Percentiles rank a stretch among this genome's conserved stretches.
phyloP scores from a whole-genome alignment of 768 basidiomycete species.

The Lentinula lateritia region DNA sequence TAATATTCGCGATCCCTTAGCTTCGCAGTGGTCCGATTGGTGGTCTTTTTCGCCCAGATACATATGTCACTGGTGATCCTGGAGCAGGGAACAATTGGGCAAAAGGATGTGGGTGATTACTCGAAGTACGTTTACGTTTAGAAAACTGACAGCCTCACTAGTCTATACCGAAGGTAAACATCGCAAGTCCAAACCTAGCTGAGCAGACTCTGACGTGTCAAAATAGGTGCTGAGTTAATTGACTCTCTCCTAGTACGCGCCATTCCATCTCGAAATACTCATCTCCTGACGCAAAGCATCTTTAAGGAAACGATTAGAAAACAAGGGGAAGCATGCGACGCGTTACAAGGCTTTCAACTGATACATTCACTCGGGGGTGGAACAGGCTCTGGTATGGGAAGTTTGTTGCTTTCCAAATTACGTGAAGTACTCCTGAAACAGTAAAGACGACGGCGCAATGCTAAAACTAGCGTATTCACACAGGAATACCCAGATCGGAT shows the following conservation, averaged over 20 bases:
- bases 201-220: neutral
- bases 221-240: conserved; percentile 80
- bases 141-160: conserved; percentile 16
- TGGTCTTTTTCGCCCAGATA: conserved; percentile 80
- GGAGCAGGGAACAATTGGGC: conserved; percentile 95
- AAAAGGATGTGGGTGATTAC: conserved; percentile 70
- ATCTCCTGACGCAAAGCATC: neutral
- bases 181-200: neutral
- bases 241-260: conserved; percentile 65
- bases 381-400: conserved; percentile 83
- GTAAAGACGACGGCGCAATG: too few relatives aligned
- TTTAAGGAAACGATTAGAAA: conserved; percentile 66
- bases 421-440: conserved; percentile 47
- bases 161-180: conserved; percentile 83
- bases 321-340: conserved; percentile 79
- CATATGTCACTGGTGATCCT: conserved; percentile 57
- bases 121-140: neutral
- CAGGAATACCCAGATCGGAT: conserved; percentile 53
- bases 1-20: conserved; percentile 23
- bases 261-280: neutral
- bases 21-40: conserved; percentile 69
- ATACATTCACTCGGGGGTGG: conserved; percentile 90
- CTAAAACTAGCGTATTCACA: too few relatives aligned
- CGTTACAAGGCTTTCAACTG: conserved; percentile 87
- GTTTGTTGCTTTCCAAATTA: conserved; percentile 73